Evolutionary conservation across 2,329 filamentous ascomycete genomes (phyloP).

Genomic region (Fusarium sp.): DNA sequence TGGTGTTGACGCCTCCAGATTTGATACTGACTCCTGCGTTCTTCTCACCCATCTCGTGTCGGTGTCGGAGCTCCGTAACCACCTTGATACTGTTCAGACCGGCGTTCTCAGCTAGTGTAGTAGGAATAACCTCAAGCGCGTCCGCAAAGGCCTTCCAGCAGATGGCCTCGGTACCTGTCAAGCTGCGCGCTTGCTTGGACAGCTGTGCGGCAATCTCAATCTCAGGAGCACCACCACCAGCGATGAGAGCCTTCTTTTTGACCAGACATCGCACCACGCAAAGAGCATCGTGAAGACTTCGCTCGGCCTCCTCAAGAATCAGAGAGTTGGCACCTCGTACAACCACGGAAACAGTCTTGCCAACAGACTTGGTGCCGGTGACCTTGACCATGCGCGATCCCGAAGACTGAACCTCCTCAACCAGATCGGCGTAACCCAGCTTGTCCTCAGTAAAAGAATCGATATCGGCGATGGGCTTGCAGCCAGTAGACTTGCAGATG

Average conservation of each 20-base stretch:
- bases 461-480: slow-evolving; percentile 98
- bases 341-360: slow-evolving; percentile 94
- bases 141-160: slow-evolving; percentile 99
- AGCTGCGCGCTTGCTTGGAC: slow-evolving; percentile 81
- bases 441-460: slow-evolving; percentile 99
- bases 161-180: slow-evolving; percentile 93
- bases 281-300: slow-evolving; percentile 95
- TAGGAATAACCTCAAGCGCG: slow-evolving; percentile 96
- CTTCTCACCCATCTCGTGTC: slow-evolving; percentile 94
- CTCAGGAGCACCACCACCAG: slow-evolving; percentile 95
- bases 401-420: slow-evolving; percentile 90
- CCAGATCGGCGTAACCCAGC: slow-evolving; percentile 90
- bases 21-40: slow-evolving; percentile 99
- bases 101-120: slow-evolving; percentile 96
- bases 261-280: slow-evolving; percentile 97
- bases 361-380: slow-evolving; percentile 85
- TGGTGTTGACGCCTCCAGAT: slow-evolving; percentile 94
- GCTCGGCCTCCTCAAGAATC: slow-evolving; percentile 97
- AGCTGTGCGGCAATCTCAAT: slow-evolving; percentile 94
- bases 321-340: slow-evolving; percentile 93
- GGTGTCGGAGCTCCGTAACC: slow-evolving; percentile 92
- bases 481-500: slow-evolving; percentile 98
- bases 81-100: slow-evolving; percentile 99
- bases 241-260: slow-evolving; percentile 99
- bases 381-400: slow-evolving; percentile 96